These are phyloP conservation scores for Alternaria sp. DNA, from an alignment of 2,329 filamentous ascomycete genomes.

Conservation along the genomic window DNA sequence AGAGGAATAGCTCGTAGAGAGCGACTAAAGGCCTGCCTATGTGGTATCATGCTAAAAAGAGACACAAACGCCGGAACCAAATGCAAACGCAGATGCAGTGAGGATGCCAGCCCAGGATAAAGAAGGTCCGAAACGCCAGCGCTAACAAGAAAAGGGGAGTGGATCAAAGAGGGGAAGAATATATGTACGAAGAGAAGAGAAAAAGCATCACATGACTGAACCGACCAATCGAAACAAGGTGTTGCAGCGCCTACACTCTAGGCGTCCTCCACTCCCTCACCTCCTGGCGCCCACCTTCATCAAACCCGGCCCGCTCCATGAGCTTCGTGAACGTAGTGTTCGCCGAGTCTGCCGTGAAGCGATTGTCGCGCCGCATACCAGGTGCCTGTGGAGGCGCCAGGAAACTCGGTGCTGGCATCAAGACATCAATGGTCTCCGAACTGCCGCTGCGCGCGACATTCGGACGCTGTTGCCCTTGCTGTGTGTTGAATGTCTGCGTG, in stretches of 20 bases:
- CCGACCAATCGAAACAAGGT: not conserved
- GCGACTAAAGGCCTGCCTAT: constrained; percentile 9
- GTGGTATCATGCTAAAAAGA: constrained; percentile 15
- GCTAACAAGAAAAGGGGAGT: constrained; percentile 1
- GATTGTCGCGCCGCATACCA: constrained; percentile 37
- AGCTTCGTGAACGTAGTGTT: constrained; percentile 51
- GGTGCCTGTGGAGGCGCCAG: constrained; percentile 40
- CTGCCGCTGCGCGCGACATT: constrained; percentile 36
- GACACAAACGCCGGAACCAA: constrained; percentile 1
- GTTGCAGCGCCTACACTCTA: not conserved
- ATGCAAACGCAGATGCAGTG: not conserved
- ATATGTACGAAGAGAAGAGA: not conserved
- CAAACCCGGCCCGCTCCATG: constrained; percentile 52
- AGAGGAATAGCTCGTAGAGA: not conserved
- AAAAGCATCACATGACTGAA: not conserved
- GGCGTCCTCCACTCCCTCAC: constrained; percentile 36
- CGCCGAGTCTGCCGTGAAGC: constrained; percentile 37
- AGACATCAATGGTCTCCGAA: constrained; percentile 54
- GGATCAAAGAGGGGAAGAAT: not conserved
- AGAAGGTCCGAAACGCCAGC: constrained; percentile 12
- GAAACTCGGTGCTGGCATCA: constrained; percentile 50
- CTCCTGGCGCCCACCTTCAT: constrained; percentile 35
- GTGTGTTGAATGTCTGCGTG: constrained; percentile 11
- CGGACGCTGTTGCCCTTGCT: constrained; percentile 1
- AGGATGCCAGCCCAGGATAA: not conserved